Base-by-base conservation (phyloP, 495 filamentous ascomycete species). In the Venustampulla echinocandica region DNA sequence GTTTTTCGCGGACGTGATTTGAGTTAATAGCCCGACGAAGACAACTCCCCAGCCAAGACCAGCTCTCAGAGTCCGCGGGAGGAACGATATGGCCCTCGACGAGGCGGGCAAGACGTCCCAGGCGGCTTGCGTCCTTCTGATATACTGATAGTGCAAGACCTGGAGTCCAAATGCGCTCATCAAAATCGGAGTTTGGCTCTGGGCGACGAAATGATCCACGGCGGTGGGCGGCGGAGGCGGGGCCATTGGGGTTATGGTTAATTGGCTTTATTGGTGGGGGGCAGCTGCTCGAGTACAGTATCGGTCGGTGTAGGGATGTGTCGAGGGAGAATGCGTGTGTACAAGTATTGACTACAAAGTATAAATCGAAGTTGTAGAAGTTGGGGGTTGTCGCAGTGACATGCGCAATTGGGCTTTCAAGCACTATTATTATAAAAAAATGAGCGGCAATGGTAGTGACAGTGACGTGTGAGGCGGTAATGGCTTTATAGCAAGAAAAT, bases 11-110 rank as follows among this genome's bases (percentile, higher is more conserved):
- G 52, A n/a, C 1, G 55, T 55, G 19, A 51, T 55, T 21, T 49
- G 18, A 11, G 49, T 55, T 10, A 58, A 37, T 1, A 58, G 23
- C 13, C 47, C 55, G 24, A 55, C 19, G 24, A 52, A 58, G 2
- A 55, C 52, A 4, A 49, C 42, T 18, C 47, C 50, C 55, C 55
- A 58, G 14, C 44, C 52, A 10, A 58, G 37, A 10, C 55, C 55
- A 17, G 55, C 55, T 44, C 43, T 44, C 39, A 52, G 28, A 13
- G 49, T 37, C 15, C 53, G 43, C 10, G 49, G 49, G 17, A 56
- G 24, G 24, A 21, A 28, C 11, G 42, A 17, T n/a, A n/a, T n/a
- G 6, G n/a, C 19, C 19, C 32, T 41, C 15, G 24, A 14, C 18
- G 48, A 44, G 23, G 14, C 34, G 11, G 34, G 18, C 10, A 22